These are phyloP conservation scores for Acanthamoeba healyi DNA, from an alignment of 208 protist genomes.

Conservation along the genomic window DNA sequence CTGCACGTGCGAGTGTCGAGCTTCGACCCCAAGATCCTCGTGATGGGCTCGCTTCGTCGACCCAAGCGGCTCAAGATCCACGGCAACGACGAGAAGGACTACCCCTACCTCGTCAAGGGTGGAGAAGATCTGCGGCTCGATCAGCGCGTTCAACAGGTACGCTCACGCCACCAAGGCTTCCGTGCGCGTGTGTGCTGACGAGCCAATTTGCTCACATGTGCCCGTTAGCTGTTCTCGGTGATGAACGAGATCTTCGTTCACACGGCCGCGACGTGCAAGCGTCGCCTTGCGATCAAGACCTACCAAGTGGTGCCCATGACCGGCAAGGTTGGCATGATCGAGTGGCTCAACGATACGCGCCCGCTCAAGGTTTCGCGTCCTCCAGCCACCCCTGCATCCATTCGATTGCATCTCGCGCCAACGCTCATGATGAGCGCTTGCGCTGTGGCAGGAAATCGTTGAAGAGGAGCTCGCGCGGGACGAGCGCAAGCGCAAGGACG, in stretches of 20 bases:
- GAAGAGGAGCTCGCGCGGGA: constrained; percentile 83
- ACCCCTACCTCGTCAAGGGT: constrained; percentile 95
- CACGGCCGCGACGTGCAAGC: constrained; percentile 57
- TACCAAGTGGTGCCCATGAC: constrained; percentile 93
- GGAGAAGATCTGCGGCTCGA: constrained; percentile 95
- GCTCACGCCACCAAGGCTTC: no score
- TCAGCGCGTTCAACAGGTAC: constrained; percentile 94
- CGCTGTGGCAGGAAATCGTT: constrained; percentile 78
- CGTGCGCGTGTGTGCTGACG: neutral
- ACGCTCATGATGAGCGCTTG: no score
- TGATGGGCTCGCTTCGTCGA: constrained; percentile 92
- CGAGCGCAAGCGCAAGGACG: constrained; percentile 30
- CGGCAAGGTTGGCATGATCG: constrained; percentile 92
- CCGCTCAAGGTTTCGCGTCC: constrained; percentile 86
- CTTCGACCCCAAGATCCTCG: constrained; percentile 88
- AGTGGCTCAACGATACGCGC: constrained; percentile 93
- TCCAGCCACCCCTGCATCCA: neutral
- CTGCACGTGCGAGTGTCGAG: constrained; percentile 81
- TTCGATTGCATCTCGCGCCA: neutral
- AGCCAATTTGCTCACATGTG: neutral
- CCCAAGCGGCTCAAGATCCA: constrained; percentile 94
- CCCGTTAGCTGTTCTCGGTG: constrained; percentile 74
- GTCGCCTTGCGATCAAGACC: constrained; percentile 86
- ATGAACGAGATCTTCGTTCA: constrained; percentile 92
- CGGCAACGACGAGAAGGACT: constrained; percentile 90